Percentiles rank a stretch among this genome's conserved stretches.
Conservation (phyloP, 495 filamentous ascomycete species). For the Aspergillus saccharolyticus region DNA sequence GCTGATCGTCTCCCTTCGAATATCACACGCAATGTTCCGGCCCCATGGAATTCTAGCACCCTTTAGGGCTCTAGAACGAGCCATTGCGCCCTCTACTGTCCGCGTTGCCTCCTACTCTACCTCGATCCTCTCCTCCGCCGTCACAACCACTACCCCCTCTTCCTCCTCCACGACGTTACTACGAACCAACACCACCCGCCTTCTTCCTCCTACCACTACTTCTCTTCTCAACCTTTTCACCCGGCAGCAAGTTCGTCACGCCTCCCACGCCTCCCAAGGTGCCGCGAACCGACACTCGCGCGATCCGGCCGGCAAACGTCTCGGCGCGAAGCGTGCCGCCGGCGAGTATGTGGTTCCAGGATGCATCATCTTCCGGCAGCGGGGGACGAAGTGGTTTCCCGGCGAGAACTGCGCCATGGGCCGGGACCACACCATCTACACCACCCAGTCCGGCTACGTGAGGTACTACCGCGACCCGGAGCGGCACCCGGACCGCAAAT, state of each 20-base stretch:
- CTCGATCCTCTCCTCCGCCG: conserved; percentile 16
- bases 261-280: conserved; percentile 81
- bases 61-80: conserved; percentile 37
- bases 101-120: conserved; percentile 18
- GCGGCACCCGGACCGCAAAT: conserved; percentile 74
- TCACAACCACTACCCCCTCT: conserved; percentile 22
- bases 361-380: conserved; percentile 96
- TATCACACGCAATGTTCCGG: conserved; percentile 34
- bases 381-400: conserved; percentile 88
- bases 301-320: conserved; percentile 84
- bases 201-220: conserved; percentile 24
- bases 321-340: conserved; percentile 88
- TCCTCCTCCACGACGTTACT: conserved; percentile 30
- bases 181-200: conserved; percentile 29
- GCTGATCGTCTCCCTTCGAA: conserved; percentile 10
- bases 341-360: conserved; percentile 89
- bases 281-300: conserved; percentile 76
- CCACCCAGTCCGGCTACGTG: conserved; percentile 78
- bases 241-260: conserved; percentile 59
- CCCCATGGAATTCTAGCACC: conserved; percentile 35
- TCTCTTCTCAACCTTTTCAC: conserved; percentile 31
- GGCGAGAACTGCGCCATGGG: conserved; percentile 93
- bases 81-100: conserved; percentile 27
- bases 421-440: conserved; percentile 96
- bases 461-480: conserved; percentile 89